These are phyloP conservation scores for Brasilioporus rufonigricans DNA, from an alignment of 768 basidiomycete genomes.

Conservation along the genomic window DNA sequence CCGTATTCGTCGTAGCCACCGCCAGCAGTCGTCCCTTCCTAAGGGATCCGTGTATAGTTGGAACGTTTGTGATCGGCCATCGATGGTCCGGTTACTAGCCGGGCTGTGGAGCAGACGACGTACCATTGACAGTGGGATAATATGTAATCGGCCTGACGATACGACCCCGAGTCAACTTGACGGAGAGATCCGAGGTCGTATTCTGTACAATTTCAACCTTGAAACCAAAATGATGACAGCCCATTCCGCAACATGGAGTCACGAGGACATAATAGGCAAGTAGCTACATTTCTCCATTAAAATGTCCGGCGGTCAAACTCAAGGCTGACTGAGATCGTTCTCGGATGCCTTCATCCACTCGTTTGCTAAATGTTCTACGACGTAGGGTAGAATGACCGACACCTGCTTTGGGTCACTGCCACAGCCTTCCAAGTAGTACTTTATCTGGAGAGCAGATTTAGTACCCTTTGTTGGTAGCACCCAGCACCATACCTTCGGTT, in stretches of 20 bases:
- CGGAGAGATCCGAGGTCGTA: neutral
- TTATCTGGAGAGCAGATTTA: conserved; percentile 50
- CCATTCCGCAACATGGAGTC: too few species aligned
- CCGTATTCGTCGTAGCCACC: too few species aligned
- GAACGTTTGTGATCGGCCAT: neutral
- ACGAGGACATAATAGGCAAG: neutral
- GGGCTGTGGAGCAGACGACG: neutral
- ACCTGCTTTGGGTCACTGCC: conserved; percentile 54
- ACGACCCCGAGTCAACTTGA: neutral
- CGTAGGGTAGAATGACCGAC: conserved; percentile 45
- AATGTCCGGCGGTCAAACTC: neutral
- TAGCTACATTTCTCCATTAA: neutral
- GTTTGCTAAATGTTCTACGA: conserved; percentile 58
- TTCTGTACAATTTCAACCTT: neutral
- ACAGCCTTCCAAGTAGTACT: conserved; percentile 84
- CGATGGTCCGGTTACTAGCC: neutral
- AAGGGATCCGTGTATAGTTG: too few species aligned
- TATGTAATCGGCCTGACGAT: neutral
- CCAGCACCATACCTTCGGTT: conserved; percentile 64
- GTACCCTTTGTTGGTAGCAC: neutral
- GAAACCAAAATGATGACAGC: too few species aligned
- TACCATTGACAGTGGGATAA: too few species aligned
- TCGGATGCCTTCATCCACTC: conserved; percentile 70
- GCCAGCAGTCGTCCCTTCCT: neutral
- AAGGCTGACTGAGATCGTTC: conserved; percentile 38